A percentile compares a stretch with the other conserved stretches of the same genome.
Evolutionary conservation across 164 flowering plant species (phyloP).

Genomic region (Piper longum): DNA sequence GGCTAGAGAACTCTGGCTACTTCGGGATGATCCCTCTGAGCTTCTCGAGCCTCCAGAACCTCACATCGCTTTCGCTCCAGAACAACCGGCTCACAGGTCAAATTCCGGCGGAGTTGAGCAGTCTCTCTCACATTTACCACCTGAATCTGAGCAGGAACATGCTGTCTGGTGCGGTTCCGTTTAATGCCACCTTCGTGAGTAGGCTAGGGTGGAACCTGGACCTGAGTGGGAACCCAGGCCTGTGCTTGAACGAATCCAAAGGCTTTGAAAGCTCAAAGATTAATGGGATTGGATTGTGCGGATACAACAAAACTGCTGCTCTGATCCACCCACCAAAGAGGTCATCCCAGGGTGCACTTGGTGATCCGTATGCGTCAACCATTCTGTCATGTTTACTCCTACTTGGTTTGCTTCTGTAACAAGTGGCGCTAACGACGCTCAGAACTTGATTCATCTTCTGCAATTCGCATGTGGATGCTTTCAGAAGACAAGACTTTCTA

Average conservation of each 20-base stretch:
- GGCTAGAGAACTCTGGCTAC: slow-evolving; percentile 65
- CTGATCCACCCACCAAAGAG: slow-evolving; percentile 28
- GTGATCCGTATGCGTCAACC: not conserved
- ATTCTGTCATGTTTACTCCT: not conserved
- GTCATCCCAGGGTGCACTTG: slow-evolving; percentile 7
- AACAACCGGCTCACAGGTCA: slow-evolving; percentile 56
- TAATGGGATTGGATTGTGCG: slow-evolving; percentile 35
- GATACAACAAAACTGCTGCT: slow-evolving; percentile 22
- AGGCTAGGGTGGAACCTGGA: slow-evolving; percentile 49
- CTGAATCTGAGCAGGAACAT: slow-evolving; percentile 67
- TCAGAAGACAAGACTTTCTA: no score
- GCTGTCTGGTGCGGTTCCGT: slow-evolving; percentile 60
- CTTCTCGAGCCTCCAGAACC: slow-evolving; percentile 36
- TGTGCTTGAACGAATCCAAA: slow-evolving; percentile 47
- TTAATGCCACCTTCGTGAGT: slow-evolving; percentile 40
- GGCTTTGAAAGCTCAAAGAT: slow-evolving; percentile 21
- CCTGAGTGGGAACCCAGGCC: slow-evolving; percentile 43
- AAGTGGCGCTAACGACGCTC: not conserved
- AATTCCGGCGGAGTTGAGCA: slow-evolving; percentile 43
- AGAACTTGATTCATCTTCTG: no score
- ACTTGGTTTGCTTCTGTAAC: not conserved
- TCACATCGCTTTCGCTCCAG: slow-evolving; percentile 55
- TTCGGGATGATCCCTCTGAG: slow-evolving; percentile 42
- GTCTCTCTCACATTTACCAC: slow-evolving; percentile 55
- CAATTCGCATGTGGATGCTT: no score